Evolutionary conservation across 1,284 basidiomycete species (phyloP).

Genomic region (Malassezia sympodialis): DNA sequence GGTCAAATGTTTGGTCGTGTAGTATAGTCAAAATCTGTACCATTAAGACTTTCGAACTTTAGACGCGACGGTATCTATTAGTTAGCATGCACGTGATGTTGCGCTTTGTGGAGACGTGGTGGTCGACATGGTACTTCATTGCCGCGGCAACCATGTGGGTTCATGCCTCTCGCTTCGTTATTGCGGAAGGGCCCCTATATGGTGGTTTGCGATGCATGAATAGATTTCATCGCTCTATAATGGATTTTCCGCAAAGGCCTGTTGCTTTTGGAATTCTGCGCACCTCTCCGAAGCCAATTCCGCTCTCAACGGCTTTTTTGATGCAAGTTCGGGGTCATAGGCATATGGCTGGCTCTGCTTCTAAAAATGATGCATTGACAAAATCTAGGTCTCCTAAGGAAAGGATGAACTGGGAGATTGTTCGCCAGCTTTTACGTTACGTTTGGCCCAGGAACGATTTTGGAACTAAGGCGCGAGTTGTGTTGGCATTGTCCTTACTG

Average conservation of each 20-base stretch:
- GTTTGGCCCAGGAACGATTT: conserved; percentile 56
- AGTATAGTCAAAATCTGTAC: neutral
- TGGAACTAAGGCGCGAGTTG: conserved; percentile 59
- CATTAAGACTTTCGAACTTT: neutral
- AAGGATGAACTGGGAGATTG: conserved; percentile 52
- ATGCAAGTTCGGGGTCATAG: neutral
- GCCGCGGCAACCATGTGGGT: neutral
- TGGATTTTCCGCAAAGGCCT: neutral
- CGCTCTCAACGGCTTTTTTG: neutral
- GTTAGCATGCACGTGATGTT: neutral
- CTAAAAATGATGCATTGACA: neutral
- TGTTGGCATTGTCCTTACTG: conserved; percentile 71
- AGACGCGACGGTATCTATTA: neutral
- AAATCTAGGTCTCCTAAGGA: neutral
- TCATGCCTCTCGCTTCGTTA: neutral
- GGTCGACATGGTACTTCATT: neutral
- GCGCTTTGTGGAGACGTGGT: neutral
- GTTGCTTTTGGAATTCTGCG: neutral
- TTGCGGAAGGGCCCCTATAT: neutral
- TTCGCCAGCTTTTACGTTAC: conserved; percentile 54
- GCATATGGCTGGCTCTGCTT: neutral
- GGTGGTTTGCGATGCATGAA: neutral
- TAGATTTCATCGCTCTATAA: neutral
- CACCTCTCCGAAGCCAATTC: neutral
- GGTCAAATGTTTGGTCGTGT: neutral